phyloP scores from a whole-genome alignment of 176 grass and related monocot genomes.

The Aegilops speltoides region DNA sequence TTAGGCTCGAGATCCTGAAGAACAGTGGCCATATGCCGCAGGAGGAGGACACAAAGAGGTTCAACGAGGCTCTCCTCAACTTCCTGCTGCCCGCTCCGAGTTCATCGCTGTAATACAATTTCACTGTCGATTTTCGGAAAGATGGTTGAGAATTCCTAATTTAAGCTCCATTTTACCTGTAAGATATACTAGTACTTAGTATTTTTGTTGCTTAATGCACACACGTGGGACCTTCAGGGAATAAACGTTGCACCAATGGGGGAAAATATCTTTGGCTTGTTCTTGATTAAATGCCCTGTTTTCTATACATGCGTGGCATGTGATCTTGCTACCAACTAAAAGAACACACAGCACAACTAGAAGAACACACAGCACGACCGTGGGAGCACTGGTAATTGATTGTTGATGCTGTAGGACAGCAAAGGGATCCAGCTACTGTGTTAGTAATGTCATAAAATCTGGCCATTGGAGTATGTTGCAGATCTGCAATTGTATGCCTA shows the following conservation, averaged over 20 bases:
- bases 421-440: background rate
- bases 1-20: slow-evolving; percentile 63
- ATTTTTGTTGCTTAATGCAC: background rate
- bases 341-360: background rate
- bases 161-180: background rate
- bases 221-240: background rate
- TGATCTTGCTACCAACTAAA: background rate
- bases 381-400: background rate
- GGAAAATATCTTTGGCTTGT: background rate
- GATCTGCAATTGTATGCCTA: background rate
- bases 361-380: background rate
- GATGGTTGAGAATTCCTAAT: background rate
- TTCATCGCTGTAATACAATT: slow-evolving; percentile 22
- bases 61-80: slow-evolving; percentile 65
- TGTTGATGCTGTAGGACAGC: background rate
- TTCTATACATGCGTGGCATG: background rate
- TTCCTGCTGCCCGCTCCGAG: slow-evolving; percentile 48
- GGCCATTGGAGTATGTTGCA: background rate
- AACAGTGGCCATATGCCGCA: slow-evolving; percentile 74
- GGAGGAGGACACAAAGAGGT: slow-evolving; percentile 58
- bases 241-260: background rate
- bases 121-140: background rate
- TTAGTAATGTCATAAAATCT: background rate
- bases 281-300: background rate
- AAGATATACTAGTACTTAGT: background rate